Evolutionary conservation across 148 eudicot species (phyloP).

Genomic region (Hydrangea macrophylla): DNA sequence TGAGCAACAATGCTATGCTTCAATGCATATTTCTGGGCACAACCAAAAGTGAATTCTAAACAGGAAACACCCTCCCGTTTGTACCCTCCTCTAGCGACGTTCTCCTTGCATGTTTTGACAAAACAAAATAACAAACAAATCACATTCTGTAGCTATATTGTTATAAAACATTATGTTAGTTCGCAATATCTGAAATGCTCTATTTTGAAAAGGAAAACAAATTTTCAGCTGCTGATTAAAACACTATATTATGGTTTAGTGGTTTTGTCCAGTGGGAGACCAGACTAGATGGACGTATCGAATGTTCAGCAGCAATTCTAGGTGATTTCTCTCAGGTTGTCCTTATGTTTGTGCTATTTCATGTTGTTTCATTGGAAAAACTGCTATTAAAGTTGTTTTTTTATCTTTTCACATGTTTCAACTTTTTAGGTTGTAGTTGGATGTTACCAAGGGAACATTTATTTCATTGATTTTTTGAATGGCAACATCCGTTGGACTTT

Average conservation of each 20-base stretch:
- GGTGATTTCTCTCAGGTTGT: conserved; percentile 73
- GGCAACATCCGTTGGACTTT: conserved; percentile 74
- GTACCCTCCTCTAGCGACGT: too few species aligned
- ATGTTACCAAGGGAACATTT: conserved; percentile 88
- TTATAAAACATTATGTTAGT: not conserved
- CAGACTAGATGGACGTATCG: conserved; percentile 67
- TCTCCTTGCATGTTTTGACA: too few species aligned
- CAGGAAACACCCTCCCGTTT: too few species aligned
- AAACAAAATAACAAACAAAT: too few species aligned
- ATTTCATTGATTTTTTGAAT: conserved; percentile 55
- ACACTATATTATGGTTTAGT: conserved; percentile 23
- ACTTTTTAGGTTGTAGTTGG: conserved; percentile 59
- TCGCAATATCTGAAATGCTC: not conserved
- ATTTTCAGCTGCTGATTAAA: conserved; percentile 4
- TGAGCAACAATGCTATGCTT: too few species aligned
- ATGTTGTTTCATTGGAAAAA: not conserved
- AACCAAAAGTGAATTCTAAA: too few species aligned
- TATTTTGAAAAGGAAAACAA: not conserved
- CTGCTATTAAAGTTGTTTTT: not conserved
- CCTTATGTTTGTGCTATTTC: conserved; percentile 11
- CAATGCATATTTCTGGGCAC: too few species aligned
- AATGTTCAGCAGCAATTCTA: conserved; percentile 71
- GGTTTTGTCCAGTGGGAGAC: conserved; percentile 67
- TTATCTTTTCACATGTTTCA: too few species aligned
- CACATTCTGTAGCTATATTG: too few species aligned